Evolutionary conservation across 352 stramenopile species (phyloP), one percentile per base, ranked within the genome.

Genomic region (Pythium graminicola): DNA sequence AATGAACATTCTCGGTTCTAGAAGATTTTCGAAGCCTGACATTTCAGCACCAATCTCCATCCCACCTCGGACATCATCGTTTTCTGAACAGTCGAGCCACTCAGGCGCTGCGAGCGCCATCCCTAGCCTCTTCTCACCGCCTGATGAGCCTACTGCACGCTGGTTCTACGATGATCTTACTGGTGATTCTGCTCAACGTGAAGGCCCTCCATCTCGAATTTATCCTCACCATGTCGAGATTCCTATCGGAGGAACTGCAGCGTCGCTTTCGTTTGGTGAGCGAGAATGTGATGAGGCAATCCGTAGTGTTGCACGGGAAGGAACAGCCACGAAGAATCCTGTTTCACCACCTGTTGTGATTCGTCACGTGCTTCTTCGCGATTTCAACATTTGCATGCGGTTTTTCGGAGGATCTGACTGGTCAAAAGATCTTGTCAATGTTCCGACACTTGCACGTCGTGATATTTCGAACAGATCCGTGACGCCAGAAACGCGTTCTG

Each of bases 191-290:
- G 48, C 59, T 29, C 53, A 51, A 2, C 65, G 68, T 35, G 70
- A 69, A 40, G 81, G 76, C 0, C 67, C 69, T 6, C 81, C 84
- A 14, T 89, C 77, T 29, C 71, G 79, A 9, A 93, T 95, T 41
- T 89, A 87, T 54, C 79, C 78, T 14, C 84, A 95, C 51, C 84
- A 95, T 31, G 76, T 95, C 7, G 82, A 95, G 57, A 90, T 95
- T 27, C 84, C 84, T 1, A 85, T 93, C 23, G 81, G 80, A 36
- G 84, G 84, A 27, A 79, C 80, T 13, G 84, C 82, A 4, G 81
- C 84, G 8, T 90, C 84, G 6, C 65, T 95, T 16, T 93, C 80
- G 3, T 95, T 95, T 60, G 84, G 84, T 27, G 82, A 93, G 57
- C 86, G 81, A 44, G 84, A 95, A 47, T 84, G 65, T 22, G 66